Evolutionary conservation across 192 early-diverging fungal genomes (phyloP).

Genomic region (Coemansia sp.): DNA sequence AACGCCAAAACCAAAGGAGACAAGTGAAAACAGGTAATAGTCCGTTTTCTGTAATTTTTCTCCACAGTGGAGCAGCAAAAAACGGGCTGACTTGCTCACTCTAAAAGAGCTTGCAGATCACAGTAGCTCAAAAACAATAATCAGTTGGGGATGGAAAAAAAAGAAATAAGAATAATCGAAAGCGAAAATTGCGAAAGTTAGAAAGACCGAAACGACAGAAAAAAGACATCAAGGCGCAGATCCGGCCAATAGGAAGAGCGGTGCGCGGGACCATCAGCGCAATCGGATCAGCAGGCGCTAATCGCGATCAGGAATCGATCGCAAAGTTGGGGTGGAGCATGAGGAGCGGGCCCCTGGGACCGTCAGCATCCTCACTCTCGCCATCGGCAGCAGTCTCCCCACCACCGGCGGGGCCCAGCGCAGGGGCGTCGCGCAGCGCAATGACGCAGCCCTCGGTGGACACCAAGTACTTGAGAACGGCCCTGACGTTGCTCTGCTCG

Average conservation of each 20-base stretch:
- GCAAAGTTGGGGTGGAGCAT: slow-evolving; percentile 57
- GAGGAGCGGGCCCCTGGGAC: slow-evolving; percentile 29
- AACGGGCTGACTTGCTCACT: too few species aligned
- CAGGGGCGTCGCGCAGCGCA: slow-evolving; percentile 26
- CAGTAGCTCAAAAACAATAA: too few species aligned
- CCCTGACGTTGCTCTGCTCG: slow-evolving; percentile 65
- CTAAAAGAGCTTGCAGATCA: too few species aligned
- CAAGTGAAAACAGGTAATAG: too few species aligned
- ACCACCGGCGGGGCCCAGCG: neutral
- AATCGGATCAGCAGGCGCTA: neutral
- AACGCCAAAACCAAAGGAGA: neutral
- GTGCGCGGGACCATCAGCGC: neutral
- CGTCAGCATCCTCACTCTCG: neutral
- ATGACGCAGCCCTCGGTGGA: slow-evolving; percentile 63
- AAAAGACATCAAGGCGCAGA: neutral
- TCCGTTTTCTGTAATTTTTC: too few species aligned
- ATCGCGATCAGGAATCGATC: slow-evolving; percentile 26
- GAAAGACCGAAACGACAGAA: neutral
- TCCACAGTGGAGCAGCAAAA: too few species aligned
- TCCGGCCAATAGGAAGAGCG: neutral
- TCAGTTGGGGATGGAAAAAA: neutral
- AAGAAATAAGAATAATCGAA: too few species aligned
- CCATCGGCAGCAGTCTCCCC: neutral
- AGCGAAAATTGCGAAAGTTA: too few species aligned
- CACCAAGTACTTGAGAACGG: slow-evolving; percentile 68